Evolutionary conservation across 1,139 yeast genomes (phyloP).

Genomic region (Protomyces arabidopsidicola): DNA sequence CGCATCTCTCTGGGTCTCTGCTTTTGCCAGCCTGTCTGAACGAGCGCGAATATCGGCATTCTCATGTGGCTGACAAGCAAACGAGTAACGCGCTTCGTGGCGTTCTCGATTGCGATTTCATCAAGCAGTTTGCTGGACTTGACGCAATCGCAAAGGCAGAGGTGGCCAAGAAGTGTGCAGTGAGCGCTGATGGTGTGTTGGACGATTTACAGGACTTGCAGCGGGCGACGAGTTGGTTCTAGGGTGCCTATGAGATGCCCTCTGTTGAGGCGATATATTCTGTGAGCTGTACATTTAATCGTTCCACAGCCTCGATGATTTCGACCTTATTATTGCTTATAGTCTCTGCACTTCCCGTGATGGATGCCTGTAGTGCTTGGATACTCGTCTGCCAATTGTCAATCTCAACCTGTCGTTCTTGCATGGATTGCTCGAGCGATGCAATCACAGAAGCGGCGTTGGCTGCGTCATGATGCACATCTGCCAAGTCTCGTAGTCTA

Average conservation of each 20-base stretch:
- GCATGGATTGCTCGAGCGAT: background rate
- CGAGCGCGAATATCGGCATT: slow-evolving; percentile 47
- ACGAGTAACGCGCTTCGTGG: slow-evolving; percentile 31
- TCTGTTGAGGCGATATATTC: background rate
- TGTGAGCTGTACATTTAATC: background rate
- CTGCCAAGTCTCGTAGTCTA: background rate
- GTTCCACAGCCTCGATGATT: background rate
- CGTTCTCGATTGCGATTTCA: slow-evolving; percentile 33
- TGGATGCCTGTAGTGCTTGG: background rate
- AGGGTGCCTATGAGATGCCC: background rate
- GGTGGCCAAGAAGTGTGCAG: slow-evolving; percentile 33
- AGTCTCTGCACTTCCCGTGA: background rate
- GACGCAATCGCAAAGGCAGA: slow-evolving; percentile 30
- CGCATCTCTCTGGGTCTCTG: slow-evolving; percentile 74
- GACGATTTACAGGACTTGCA: slow-evolving; percentile 32
- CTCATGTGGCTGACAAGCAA: slow-evolving; percentile 11
- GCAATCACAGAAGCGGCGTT: background rate
- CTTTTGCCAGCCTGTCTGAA: slow-evolving; percentile 73
- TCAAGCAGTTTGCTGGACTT: slow-evolving; percentile 27
- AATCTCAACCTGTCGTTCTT: background rate
- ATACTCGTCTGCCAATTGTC: background rate
- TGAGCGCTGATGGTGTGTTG: slow-evolving; percentile 31
- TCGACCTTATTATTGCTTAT: background rate
- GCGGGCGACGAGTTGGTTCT: slow-evolving; percentile 30
- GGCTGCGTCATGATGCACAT: background rate